Evolutionary conservation across 805 yeast genomes (phyloP).

Genomic region (Pichia rugopelliculosa): DNA sequence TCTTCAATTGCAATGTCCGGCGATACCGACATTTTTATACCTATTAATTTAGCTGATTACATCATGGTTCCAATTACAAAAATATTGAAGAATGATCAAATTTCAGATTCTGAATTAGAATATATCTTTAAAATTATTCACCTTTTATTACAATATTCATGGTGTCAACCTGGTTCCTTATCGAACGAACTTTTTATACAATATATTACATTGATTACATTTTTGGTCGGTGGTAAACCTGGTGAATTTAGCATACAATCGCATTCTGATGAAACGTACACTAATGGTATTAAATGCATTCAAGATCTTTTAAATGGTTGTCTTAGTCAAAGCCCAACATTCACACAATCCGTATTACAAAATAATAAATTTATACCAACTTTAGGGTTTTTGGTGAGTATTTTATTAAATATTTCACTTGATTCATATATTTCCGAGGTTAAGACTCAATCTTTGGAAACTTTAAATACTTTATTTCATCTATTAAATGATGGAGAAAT

Average conservation of each 20-base stretch:
- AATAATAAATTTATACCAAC: slow-evolving; percentile 34
- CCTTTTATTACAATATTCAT: slow-evolving; percentile 38
- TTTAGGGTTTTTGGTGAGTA: slow-evolving; percentile 41
- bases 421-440: slow-evolving; percentile 22
- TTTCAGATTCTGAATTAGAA: slow-evolving; percentile 42
- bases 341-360: slow-evolving; percentile 22
- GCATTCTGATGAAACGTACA: slow-evolving; percentile 32
- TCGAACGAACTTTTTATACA: slow-evolving; percentile 35
- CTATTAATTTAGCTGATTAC: slow-evolving; percentile 48
- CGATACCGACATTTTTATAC: slow-evolving; percentile 15
- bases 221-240: slow-evolving; percentile 40
- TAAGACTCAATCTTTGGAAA: slow-evolving; percentile 28
- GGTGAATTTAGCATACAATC: slow-evolving; percentile 21
- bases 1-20: background rate
- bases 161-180: slow-evolving; percentile 35
- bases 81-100: slow-evolving; percentile 38
- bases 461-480: slow-evolving; percentile 30
- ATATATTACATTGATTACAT: slow-evolving; percentile 39
- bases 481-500: slow-evolving; percentile 40
- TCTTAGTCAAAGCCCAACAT: slow-evolving; percentile 22
- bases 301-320: slow-evolving; percentile 27
- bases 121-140: slow-evolving; percentile 37
- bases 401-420: slow-evolving; percentile 31
- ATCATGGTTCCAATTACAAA: slow-evolving; percentile 54
- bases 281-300: slow-evolving; percentile 31